phyloP scores from a whole-genome alignment of 108 stramenopile genomes.

The Heterococcus sp. region DNA sequence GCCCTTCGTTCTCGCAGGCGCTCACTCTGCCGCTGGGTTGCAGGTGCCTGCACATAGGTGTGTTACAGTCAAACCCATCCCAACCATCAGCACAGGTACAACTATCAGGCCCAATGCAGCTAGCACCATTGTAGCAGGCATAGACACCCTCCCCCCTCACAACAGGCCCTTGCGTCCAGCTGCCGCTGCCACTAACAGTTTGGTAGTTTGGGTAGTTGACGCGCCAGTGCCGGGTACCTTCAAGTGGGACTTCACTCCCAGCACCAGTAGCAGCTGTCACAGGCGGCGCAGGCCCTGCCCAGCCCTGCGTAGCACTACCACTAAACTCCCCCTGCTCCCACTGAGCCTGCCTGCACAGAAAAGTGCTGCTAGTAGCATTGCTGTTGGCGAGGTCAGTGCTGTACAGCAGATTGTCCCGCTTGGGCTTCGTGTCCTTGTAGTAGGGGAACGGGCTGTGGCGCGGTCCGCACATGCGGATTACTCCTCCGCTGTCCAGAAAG shows the following conservation, averaged over 20 bases:
- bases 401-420: not conserved
- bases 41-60: slow-evolving; percentile 71
- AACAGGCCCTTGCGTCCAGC: slow-evolving; percentile 53
- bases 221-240: slow-evolving; percentile 60
- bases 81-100: slow-evolving; percentile 76
- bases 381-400: slow-evolving; percentile 10
- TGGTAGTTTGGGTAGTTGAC: slow-evolving; percentile 73
- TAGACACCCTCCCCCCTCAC: slow-evolving; percentile 74
- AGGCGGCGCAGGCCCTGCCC: no score
- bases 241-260: slow-evolving; percentile 49
- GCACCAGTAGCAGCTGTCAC: slow-evolving; percentile 23
- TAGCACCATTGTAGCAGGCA: slow-evolving; percentile 71
- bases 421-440: slow-evolving; percentile 12
- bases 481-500: not conserved
- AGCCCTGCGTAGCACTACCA: slow-evolving; percentile 59
- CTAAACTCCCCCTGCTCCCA: slow-evolving; percentile 77
- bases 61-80: slow-evolving; percentile 70
- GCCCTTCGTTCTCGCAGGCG: slow-evolving; percentile 68
- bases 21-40: slow-evolving; percentile 51
- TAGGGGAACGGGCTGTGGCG: slow-evolving; percentile 37
- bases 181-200: slow-evolving; percentile 1
- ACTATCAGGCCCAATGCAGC: slow-evolving; percentile 70
- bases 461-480: slow-evolving; percentile 49
- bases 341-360: slow-evolving; percentile 63
- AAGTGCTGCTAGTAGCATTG: slow-evolving; percentile 33